These are phyloP conservation scores for Ogataea trehalophila DNA, from an alignment of 805 yeast species.

Conservation along the genomic window DNA sequence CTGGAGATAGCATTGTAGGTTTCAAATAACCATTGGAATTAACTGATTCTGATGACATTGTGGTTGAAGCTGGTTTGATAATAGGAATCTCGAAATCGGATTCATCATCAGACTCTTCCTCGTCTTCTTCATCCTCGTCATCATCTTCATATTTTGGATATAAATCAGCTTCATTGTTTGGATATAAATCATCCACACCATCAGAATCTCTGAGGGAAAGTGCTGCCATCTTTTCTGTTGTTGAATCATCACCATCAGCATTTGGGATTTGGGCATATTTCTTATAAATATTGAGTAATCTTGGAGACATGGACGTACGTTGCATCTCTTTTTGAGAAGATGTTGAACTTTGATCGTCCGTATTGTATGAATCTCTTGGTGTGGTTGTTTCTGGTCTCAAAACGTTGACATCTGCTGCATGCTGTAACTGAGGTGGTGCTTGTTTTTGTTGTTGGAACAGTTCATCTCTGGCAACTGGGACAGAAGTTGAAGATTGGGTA, in stretches of 20 bases:
- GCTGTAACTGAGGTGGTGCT: neutral
- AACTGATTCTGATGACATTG: neutral
- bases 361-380: neutral
- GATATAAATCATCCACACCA: constrained; percentile 17
- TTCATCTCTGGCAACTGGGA: neutral
- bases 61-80: constrained; percentile 9
- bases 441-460: neutral
- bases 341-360: neutral
- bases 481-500: neutral
- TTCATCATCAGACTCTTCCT: constrained; percentile 15
- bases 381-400: neutral
- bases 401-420: neutral
- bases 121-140: constrained; percentile 6
- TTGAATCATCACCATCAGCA: neutral
- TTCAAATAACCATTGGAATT: neutral
- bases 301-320: constrained; percentile 19
- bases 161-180: constrained; percentile 2
- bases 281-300: constrained; percentile 28
- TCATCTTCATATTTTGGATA: constrained; percentile 1
- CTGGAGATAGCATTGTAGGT: neutral
- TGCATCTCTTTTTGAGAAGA: neutral
- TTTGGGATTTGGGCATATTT: constrained; percentile 30
- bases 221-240: constrained; percentile 1
- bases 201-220: neutral
- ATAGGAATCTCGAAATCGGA: constrained; percentile 20